A percentile compares a stretch with the other conserved stretches of the same genome.
phyloP scores from a whole-genome alignment of 1,284 basidiomycete species.

The Xerocomus amazonicus region DNA sequence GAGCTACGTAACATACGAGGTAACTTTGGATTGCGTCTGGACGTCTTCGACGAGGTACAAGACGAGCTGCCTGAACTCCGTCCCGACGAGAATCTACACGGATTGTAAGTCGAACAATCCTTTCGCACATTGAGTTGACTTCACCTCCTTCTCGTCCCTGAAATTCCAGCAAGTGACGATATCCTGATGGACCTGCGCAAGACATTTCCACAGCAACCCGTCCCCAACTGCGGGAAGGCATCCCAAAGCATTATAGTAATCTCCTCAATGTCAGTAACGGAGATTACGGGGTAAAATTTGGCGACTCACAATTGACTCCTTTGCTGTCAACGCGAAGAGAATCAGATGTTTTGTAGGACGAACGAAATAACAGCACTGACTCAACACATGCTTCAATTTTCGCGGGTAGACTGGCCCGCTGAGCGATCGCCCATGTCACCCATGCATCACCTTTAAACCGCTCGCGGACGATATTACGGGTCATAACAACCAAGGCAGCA shows the following conservation, averaged over 20 bases:
- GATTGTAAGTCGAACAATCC: too few species aligned
- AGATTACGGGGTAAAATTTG: not conserved
- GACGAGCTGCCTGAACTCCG: too few species aligned
- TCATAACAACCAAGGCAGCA: not conserved
- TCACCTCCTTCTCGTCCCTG: constrained; percentile 5
- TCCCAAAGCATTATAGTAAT: constrained; percentile 6
- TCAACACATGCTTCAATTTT: constrained; percentile 11
- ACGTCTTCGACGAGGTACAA: not conserved
- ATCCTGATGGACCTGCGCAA: constrained; percentile 7
- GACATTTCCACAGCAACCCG: constrained; percentile 6
- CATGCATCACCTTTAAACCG: constrained; percentile 1
- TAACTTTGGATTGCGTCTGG: not conserved
- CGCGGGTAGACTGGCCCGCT: constrained; percentile 4
- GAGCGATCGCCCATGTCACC: constrained; percentile 9
- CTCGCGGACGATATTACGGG: not conserved
- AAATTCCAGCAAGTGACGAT: constrained; percentile 10
- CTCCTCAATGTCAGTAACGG: not conserved
- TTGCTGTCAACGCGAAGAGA: not conserved
- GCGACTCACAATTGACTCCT: constrained; percentile 8
- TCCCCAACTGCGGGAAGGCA: constrained; percentile 1
- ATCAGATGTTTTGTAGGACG: not conserved
- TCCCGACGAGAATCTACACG: too few species aligned
- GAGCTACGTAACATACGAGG: not conserved
- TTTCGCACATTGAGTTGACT: too few species aligned
- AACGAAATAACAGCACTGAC: not conserved